These are phyloP conservation scores for Astrephomene gubernaculifera DNA, from an alignment of 139 green algal species.

Conservation along the genomic window DNA sequence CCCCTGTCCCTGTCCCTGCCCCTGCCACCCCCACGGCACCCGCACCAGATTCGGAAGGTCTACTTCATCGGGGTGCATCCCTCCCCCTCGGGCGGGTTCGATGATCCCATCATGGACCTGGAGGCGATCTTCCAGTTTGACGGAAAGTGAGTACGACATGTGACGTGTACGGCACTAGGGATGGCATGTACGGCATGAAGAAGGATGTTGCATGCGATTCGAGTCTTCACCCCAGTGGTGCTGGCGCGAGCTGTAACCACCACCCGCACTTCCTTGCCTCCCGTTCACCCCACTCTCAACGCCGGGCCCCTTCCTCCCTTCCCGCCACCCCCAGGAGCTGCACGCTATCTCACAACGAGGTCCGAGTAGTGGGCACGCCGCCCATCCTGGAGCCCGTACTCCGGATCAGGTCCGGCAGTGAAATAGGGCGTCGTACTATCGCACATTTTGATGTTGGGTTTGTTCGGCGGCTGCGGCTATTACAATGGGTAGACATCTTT, in stretches of 20 bases:
- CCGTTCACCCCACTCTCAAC: neutral
- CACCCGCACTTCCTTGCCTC: neutral
- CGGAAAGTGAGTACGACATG: neutral
- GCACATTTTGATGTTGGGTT: neutral
- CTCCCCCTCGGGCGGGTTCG: neutral
- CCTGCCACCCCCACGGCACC: too few species aligned
- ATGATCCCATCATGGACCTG: neutral
- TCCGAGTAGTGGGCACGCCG: neutral
- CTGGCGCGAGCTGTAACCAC: neutral
- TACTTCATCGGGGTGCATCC: constrained; percentile 21
- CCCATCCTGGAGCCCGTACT: constrained; percentile 19
- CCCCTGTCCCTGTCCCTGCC: neutral
- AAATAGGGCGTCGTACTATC: too few species aligned
- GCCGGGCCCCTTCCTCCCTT: neutral
- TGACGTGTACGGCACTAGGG: neutral
- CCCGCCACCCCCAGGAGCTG: neutral
- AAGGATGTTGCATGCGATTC: neutral
- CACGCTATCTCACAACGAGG: neutral
- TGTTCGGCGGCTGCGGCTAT: neutral
- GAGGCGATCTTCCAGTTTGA: constrained; percentile 25
- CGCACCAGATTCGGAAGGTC: constrained; percentile 31
- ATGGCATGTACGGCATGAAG: neutral
- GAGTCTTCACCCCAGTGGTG: neutral
- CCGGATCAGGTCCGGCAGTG: constrained; percentile 6
- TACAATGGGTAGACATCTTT: neutral